phyloP scores from a whole-genome alignment of 2,329 filamentous ascomycete genomes.

The Clarireedia hainanense region DNA sequence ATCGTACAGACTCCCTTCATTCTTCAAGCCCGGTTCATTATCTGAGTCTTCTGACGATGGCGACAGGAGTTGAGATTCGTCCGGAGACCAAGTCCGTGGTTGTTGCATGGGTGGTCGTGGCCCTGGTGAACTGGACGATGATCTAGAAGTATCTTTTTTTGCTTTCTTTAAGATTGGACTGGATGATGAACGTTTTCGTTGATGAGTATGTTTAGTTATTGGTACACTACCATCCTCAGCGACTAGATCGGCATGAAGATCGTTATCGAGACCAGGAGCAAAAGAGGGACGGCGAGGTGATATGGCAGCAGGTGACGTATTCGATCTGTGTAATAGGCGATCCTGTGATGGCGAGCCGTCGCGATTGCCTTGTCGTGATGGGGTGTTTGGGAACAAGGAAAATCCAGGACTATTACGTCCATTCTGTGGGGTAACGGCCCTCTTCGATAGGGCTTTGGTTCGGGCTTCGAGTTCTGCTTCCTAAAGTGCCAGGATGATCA shows the following conservation, averaged over 20 bases:
- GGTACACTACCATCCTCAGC: not conserved
- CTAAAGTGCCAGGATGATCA: slow-evolving; percentile 20
- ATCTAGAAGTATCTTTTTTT: not conserved
- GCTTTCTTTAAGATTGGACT: slow-evolving; percentile 1
- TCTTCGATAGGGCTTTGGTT: slow-evolving; percentile 25
- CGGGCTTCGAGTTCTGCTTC: slow-evolving; percentile 31
- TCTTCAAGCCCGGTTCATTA: slow-evolving; percentile 1
- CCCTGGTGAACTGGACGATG: slow-evolving; percentile 1
- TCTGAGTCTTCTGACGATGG: slow-evolving; percentile 13
- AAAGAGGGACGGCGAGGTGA: slow-evolving; percentile 37
- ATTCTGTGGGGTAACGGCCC: slow-evolving; percentile 43
- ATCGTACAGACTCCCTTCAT: not conserved
- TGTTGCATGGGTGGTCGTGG: slow-evolving; percentile 2
- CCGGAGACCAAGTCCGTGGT: slow-evolving; percentile 14
- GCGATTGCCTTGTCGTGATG: slow-evolving; percentile 14
- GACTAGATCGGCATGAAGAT: slow-evolving; percentile 18
- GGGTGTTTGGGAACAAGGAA: slow-evolving; percentile 31
- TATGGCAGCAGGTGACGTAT: slow-evolving; percentile 45
- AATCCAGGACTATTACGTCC: slow-evolving; percentile 36
- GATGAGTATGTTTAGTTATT: not conserved
- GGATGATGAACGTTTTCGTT: not conserved
- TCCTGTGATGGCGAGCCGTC: slow-evolving; percentile 10
- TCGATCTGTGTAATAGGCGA: slow-evolving; percentile 36
- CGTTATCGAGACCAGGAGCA: slow-evolving; percentile 16
- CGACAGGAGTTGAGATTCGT: slow-evolving; percentile 20